Evolutionary conservation across 345 rosid genomes (phyloP).

Genomic region (Streptanthus diversifolius): DNA sequence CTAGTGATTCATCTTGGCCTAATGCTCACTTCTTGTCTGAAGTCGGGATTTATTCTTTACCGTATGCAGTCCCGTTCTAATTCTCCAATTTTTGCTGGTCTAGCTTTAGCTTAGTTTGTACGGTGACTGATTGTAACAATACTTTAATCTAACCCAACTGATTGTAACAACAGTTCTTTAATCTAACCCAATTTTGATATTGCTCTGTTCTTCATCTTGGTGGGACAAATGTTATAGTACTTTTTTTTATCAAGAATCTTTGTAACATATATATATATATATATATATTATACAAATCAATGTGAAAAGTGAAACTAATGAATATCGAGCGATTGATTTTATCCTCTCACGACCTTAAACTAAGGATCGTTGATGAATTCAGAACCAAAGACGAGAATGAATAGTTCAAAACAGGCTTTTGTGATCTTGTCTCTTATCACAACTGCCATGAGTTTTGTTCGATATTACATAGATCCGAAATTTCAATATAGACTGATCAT

Average conservation of each 20-base stretch:
- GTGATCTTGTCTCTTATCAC: too few relatives aligned
- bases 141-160: slow-evolving; percentile 14
- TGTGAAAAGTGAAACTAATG: neutral
- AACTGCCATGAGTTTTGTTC: too few relatives aligned
- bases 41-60: slow-evolving; percentile 55
- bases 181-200: slow-evolving; percentile 28
- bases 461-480: too few relatives aligned
- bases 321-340: neutral
- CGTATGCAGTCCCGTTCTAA: slow-evolving; percentile 60
- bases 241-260: neutral
- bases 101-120: slow-evolving; percentile 3
- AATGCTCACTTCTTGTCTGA: slow-evolving; percentile 38
- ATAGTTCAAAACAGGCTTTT: too few relatives aligned
- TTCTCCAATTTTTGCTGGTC: neutral
- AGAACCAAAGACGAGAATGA: too few relatives aligned
- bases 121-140: slow-evolving; percentile 6
- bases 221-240: neutral
- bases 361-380: neutral
- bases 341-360: too few relatives aligned
- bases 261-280: too few relatives aligned
- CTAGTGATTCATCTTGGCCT: slow-evolving; percentile 31
- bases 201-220: neutral
- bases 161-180: slow-evolving; percentile 7
- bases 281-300: neutral
- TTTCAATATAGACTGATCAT: too few relatives aligned